These are phyloP conservation scores for Casuarina equisetifolia DNA, from an alignment of 306 rosid genomes.

Conservation along the genomic window DNA sequence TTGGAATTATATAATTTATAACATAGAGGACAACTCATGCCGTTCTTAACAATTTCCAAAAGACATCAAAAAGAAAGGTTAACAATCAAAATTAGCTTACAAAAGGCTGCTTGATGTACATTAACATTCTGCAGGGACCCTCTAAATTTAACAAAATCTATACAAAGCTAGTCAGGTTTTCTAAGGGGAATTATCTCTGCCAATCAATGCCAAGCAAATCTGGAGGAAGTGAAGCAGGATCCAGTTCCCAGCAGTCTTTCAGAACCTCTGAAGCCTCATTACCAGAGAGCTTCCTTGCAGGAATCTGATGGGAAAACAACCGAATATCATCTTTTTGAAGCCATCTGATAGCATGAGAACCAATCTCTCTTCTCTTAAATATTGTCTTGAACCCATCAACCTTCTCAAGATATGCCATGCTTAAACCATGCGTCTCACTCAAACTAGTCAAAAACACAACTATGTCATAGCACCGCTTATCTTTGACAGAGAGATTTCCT, in stretches of 20 bases:
- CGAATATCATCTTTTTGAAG: slow-evolving; percentile 51
- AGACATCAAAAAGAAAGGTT: neutral
- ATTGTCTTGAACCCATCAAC: slow-evolving; percentile 80
- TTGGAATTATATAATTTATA: no score
- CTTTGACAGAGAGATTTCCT: slow-evolving; percentile 33
- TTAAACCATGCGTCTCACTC: slow-evolving; percentile 68
- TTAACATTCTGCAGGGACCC: slow-evolving; percentile 11
- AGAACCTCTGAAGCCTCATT: slow-evolving; percentile 51
- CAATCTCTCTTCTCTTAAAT: slow-evolving; percentile 76
- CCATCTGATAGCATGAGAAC: slow-evolving; percentile 65
- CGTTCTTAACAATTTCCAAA: neutral
- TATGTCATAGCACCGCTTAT: slow-evolving; percentile 55
- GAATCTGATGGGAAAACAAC: slow-evolving; percentile 84
- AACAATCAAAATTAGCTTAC: neutral
- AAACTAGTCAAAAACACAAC: slow-evolving; percentile 68
- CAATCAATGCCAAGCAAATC: slow-evolving; percentile 54
- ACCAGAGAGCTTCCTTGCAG: slow-evolving; percentile 67
- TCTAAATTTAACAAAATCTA: slow-evolving; percentile 22
- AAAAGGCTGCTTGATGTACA: slow-evolving; percentile 15
- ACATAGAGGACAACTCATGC: no score
- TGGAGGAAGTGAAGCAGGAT: slow-evolving; percentile 92
- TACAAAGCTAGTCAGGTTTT: slow-evolving; percentile 26
- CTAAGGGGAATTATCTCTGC: slow-evolving; percentile 27
- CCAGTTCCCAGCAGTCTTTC: slow-evolving; percentile 90
- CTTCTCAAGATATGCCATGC: slow-evolving; percentile 88